phyloP scores from a whole-genome alignment of 192 early-diverging fungal species.

The Entomortierella chlamydospora region DNA sequence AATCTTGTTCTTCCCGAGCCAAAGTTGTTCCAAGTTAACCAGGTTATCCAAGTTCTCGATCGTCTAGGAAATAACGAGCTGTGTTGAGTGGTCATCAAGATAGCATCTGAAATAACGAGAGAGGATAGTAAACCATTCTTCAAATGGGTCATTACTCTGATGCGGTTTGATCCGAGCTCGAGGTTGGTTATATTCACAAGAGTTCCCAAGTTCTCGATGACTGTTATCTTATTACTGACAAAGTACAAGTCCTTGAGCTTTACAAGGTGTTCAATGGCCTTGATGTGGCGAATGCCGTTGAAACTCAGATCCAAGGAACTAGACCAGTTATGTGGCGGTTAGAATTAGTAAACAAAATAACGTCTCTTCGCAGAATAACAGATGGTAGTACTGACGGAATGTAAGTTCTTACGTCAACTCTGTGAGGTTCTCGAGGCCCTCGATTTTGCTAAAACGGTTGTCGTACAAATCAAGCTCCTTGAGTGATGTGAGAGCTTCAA shows the following conservation, averaged over 20 bases:
- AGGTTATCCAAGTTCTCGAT: slow-evolving; percentile 88
- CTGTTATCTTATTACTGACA: slow-evolving; percentile 92
- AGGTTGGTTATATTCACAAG: slow-evolving; percentile 81
- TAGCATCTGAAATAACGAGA: neutral
- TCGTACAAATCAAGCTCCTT: slow-evolving; percentile 96
- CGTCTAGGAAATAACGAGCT: slow-evolving; percentile 42
- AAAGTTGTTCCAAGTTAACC: slow-evolving; percentile 87
- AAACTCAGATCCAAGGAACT: slow-evolving; percentile 90
- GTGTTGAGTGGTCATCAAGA: neutral
- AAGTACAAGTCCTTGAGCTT: slow-evolving; percentile 86
- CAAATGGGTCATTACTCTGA: slow-evolving; percentile 67
- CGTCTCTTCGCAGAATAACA: too few relatives aligned
- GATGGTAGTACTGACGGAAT: too few relatives aligned
- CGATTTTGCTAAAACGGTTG: slow-evolving; percentile 86
- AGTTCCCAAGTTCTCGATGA: slow-evolving; percentile 78
- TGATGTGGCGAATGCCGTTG: slow-evolving; percentile 91
- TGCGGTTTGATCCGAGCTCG: slow-evolving; percentile 96
- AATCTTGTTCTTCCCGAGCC: slow-evolving; percentile 99
- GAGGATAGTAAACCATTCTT: neutral
- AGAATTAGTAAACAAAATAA: too few relatives aligned
- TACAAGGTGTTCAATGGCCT: slow-evolving; percentile 68
- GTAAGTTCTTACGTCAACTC: slow-evolving; percentile 72
- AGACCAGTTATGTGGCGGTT: neutral
- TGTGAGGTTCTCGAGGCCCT: slow-evolving; percentile 68
- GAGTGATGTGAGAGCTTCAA: slow-evolving; percentile 67